These are phyloP conservation scores for Kodamaea suecica DNA, from an alignment of 1,139 yeast species.

Conservation along the genomic window DNA sequence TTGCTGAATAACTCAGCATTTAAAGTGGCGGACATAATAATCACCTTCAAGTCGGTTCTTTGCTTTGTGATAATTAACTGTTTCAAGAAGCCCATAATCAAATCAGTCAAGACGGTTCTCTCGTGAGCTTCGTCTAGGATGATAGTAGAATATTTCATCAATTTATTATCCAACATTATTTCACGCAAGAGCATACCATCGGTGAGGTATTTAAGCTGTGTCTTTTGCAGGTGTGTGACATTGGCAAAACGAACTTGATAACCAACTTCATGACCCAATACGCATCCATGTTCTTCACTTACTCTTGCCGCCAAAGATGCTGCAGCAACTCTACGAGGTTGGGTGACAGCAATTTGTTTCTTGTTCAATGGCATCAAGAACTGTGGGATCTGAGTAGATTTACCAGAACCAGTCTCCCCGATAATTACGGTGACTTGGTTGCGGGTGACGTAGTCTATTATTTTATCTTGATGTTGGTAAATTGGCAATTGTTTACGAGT, in stretches of 20 bases:
- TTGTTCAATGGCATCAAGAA: constrained; percentile 56
- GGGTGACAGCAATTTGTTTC: constrained; percentile 82
- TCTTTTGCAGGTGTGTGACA: constrained; percentile 35
- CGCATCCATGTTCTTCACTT: constrained; percentile 79
- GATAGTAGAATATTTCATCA: constrained; percentile 69
- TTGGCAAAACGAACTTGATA: constrained; percentile 82
- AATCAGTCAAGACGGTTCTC: constrained; percentile 87
- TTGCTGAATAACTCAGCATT: constrained; percentile 86
- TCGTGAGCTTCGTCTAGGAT: constrained; percentile 97
- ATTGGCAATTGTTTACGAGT: constrained; percentile 69
- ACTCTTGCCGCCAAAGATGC: constrained; percentile 91
- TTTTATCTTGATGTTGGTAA: constrained; percentile 63
- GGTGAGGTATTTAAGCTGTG: constrained; percentile 80
- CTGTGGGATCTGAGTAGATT: constrained; percentile 96
- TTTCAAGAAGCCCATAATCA: constrained; percentile 84
- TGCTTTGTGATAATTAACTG: constrained; percentile 47
- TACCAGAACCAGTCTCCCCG: constrained; percentile 98
- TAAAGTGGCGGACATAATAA: constrained; percentile 92
- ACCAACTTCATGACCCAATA: constrained; percentile 82
- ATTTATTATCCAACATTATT: constrained; percentile 67
- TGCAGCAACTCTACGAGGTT: constrained; percentile 97
- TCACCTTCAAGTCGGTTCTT: constrained; percentile 56
- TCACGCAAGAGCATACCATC: constrained; percentile 98
- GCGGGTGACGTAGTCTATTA: constrained; percentile 51
- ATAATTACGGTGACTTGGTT: constrained; percentile 76